Evolutionary conservation across 148 eudicot genomes (phyloP), one percentile per base, ranked within the genome.

Genomic region (Cornus suecica): DNA sequence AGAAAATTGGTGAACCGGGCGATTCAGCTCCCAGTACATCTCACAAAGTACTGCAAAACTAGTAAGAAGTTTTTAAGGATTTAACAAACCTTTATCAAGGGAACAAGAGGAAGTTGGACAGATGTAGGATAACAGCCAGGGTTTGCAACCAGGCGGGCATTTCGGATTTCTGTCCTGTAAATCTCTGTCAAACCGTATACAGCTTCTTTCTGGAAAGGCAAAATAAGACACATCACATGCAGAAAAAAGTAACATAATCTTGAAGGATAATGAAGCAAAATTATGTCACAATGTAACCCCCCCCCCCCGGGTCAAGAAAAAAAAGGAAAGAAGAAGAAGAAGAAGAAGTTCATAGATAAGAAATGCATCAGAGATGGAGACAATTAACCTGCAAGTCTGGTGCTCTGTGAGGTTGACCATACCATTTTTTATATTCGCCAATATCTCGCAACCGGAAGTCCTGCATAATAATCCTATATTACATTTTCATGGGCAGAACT

Each of bases 71-170:
- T 23, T 31, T 63, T 31, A 23, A 41, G 16, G 13, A 37, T 66
- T 14, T 62, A 52, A 54, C 78, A 70, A 30, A 90, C 98, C 94
- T 92, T 88, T 52, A 94, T 80, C 81, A 94, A 84, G 76, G 97
- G 98, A 79, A 94, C 79, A 73, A 94, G 96, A 71, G 98, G 97
- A 78, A 94, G 87, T 76, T 90, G 93, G 79, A 94, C 80, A 30
- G 97, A 86, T 29, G 98, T 94, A 26, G 98, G 98, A 83, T 92
- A 94, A 79, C 98, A 94, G 48, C 98, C 98, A 84, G 97, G 98
- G 79, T 94, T 94, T 63, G 98, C 98, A 78, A 94, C 91, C 66
- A 94, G 87, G 75, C 88, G 87, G 68, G 93, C 97, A 74, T 73
- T 80, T 84, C 81, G 89, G 52, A 92, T 89, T 66, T 89, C 85